These are phyloP conservation scores for Geotrichum candidum DNA, from an alignment of 1,139 yeast species.

Conservation along the genomic window DNA sequence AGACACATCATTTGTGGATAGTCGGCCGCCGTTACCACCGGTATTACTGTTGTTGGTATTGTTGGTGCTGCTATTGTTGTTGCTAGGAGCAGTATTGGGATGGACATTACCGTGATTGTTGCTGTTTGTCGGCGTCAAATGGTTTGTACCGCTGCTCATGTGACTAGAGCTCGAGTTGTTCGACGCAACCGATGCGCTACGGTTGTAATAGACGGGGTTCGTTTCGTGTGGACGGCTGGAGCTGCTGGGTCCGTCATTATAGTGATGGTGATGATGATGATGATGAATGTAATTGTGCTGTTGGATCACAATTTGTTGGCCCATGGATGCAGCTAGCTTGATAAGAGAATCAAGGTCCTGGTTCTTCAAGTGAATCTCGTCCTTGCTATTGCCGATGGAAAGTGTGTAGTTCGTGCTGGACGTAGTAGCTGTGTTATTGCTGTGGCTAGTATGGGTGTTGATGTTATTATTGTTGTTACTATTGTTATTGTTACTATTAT, in stretches of 20 bases:
- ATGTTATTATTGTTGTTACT: not conserved
- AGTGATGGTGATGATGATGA: conserved; percentile 5
- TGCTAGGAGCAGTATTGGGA: not conserved
- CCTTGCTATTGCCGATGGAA: conserved; percentile 9
- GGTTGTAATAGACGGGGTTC: conserved; percentile 3
- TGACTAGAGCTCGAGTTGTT: conserved; percentile 18
- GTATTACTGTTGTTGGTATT: not conserved
- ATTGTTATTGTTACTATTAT: not conserved
- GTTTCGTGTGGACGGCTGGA: conserved; percentile 21
- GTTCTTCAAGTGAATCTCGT: conserved; percentile 3
- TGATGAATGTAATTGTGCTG: conserved; percentile 3
- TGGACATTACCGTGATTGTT: conserved; percentile 15
- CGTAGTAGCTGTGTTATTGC: conserved; percentile 1
- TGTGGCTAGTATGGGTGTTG: not conserved
- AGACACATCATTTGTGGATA: conserved; percentile 9
- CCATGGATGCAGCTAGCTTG: conserved; percentile 14
- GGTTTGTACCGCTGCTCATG: not conserved
- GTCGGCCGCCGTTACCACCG: not conserved
- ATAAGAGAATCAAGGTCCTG: conserved; percentile 41
- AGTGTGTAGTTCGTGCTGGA: conserved; percentile 16
- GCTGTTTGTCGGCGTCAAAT: conserved; percentile 19
- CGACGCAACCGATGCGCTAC: conserved; percentile 1
- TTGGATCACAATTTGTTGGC: conserved; percentile 7
- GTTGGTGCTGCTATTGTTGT: not conserved
- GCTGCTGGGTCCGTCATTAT: not conserved